These are phyloP conservation scores for Akanthomyces dipterigenus DNA, from an alignment of 2,329 filamentous ascomycete genomes.

Conservation along the genomic window DNA sequence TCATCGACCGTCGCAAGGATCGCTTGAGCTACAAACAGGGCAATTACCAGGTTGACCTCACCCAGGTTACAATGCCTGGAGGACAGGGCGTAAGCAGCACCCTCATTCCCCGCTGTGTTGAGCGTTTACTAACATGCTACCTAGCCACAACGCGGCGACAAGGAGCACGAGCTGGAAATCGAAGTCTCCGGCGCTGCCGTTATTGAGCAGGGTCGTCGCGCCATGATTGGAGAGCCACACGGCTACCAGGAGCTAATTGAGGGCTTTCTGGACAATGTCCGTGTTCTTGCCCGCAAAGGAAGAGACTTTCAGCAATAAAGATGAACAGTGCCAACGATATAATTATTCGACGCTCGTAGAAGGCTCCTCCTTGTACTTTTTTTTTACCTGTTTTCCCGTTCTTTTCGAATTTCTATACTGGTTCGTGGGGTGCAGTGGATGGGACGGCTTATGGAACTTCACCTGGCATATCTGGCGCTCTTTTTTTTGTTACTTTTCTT, in stretches of 20 bases:
- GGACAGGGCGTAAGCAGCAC: conserved; percentile 30
- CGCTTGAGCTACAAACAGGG: conserved; percentile 85
- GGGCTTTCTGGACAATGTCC: conserved; percentile 68
- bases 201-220: conserved; percentile 56
- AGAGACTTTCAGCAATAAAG: conserved; percentile 22
- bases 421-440: background rate
- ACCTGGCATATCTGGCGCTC: conserved; percentile 7
- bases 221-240: conserved; percentile 45
- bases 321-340: background rate
- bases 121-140: conserved; percentile 6
- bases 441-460: background rate
- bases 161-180: conserved; percentile 76
- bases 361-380: background rate
- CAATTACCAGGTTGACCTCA: conserved; percentile 85
- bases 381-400: background rate
- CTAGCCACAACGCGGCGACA: conserved; percentile 36
- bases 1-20: conserved; percentile 72
- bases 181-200: conserved; percentile 62
- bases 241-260: conserved; percentile 63
- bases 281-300: conserved; percentile 46
- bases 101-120: background rate
- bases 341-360: background rate
- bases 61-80: conserved; percentile 63
- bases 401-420: background rate
- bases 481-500: background rate